These are phyloP conservation scores for Naganishia onofrii DNA, from an alignment of 768 basidiomycete genomes.

Conservation along the genomic window DNA sequence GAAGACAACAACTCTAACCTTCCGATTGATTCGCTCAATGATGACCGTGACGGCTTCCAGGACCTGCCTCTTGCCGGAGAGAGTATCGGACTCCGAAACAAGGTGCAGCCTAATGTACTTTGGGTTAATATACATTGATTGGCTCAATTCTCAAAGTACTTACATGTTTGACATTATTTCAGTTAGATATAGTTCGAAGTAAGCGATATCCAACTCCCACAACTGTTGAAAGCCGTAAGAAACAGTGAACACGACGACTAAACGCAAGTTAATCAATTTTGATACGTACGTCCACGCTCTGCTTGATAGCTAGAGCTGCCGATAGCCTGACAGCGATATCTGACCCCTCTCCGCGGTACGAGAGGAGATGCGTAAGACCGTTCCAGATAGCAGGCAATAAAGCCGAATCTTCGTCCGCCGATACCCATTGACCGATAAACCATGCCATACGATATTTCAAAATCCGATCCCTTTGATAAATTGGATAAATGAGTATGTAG, in stretches of 20 bases:
- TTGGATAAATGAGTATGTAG: slow-evolving; percentile 15
- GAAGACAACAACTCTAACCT: slow-evolving; percentile 32
- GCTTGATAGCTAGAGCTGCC: slow-evolving; percentile 71
- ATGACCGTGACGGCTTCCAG: slow-evolving; percentile 47
- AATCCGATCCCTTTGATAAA: slow-evolving; percentile 71
- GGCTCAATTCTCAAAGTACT: slow-evolving; percentile 9
- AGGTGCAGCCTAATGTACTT: slow-evolving; percentile 38
- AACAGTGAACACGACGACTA: too few species aligned
- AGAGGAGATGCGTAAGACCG: slow-evolving; percentile 70
- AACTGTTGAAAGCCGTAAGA: too few species aligned
- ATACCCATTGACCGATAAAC: slow-evolving; percentile 85
- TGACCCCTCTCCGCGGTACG: slow-evolving; percentile 65
- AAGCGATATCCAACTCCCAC: slow-evolving; percentile 48
- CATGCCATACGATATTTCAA: slow-evolving; percentile 93
- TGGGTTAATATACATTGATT: neutral
- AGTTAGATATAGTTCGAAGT: slow-evolving; percentile 45
- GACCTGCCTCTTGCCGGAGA: slow-evolving; percentile 47
- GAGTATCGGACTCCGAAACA: slow-evolving; percentile 42
- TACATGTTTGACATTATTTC: slow-evolving; percentile 44
- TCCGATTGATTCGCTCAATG: slow-evolving; percentile 45
- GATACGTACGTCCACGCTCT: slow-evolving; percentile 75
- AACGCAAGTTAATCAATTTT: neutral
- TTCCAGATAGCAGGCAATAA: slow-evolving; percentile 69
- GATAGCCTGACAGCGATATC: slow-evolving; percentile 84
- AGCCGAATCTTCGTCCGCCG: slow-evolving; percentile 60